Conservation (phyloP, 73 alveolate species). For the Paramecium caudatum region DNA sequence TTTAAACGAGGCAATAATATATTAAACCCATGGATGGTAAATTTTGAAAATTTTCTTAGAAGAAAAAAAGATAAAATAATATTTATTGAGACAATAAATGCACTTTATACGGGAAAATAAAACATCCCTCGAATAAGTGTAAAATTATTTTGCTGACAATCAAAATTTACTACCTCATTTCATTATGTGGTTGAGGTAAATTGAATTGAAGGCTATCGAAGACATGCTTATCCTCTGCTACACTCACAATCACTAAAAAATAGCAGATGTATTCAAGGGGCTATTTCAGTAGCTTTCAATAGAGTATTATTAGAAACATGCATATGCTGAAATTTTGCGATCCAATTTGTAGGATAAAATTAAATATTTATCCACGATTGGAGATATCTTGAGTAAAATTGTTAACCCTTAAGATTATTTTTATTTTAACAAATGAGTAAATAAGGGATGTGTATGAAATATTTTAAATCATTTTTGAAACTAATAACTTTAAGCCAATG, state of each 20-base stretch:
- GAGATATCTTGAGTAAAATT: conserved; percentile 53
- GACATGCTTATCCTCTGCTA: conserved; percentile 44
- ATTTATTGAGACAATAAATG: conserved; percentile 1
- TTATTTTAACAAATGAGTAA: conserved; percentile 49
- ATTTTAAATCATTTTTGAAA: conserved; percentile 44
- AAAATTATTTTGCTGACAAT: conserved; percentile 8
- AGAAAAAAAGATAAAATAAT: conserved; percentile 18
- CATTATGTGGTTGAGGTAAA: background rate
- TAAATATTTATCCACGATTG: conserved; percentile 32
- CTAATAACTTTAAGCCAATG: conserved; percentile 2
- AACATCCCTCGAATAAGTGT: background rate
- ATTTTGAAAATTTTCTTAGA: background rate
- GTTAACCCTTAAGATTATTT: conserved; percentile 45
- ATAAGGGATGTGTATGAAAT: no score
- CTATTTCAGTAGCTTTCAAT: conserved; percentile 20
- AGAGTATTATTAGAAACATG: conserved; percentile 34
- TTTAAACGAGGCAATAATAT: no score
- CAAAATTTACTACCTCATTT: conserved; percentile 39
- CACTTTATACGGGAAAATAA: background rate
- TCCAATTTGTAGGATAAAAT: conserved; percentile 36
- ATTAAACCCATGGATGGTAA: conserved; percentile 29
- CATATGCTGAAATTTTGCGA: conserved; percentile 20
- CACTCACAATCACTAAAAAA: background rate
- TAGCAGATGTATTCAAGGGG: conserved; percentile 1
- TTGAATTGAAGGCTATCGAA: conserved; percentile 43